Evolutionary conservation across 306 rosid genomes (phyloP).

Genomic region (Lablab purpureus): DNA sequence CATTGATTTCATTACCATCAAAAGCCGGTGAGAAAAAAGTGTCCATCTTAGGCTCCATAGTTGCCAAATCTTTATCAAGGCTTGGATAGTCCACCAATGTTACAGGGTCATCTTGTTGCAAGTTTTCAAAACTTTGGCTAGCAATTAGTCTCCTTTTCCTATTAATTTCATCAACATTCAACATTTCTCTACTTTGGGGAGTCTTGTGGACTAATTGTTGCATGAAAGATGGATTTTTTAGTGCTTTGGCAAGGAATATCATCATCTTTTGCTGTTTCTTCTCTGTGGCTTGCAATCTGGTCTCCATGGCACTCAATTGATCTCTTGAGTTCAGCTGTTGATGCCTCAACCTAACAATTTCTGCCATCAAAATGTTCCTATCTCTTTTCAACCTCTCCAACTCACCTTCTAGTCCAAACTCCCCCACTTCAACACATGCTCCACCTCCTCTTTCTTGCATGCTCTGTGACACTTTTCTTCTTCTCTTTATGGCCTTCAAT

Average conservation of each 20-base stretch:
- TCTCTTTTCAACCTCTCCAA: constrained; percentile 67
- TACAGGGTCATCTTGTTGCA: constrained; percentile 50
- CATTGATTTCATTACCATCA: constrained; percentile 53
- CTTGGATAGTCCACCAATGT: constrained; percentile 28
- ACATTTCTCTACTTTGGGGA: constrained; percentile 42
- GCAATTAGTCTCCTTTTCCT: constrained; percentile 69
- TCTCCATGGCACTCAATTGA: constrained; percentile 59
- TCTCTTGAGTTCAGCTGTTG: constrained; percentile 66
- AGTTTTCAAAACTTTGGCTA: constrained; percentile 56
- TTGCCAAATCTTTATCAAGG: constrained; percentile 47
- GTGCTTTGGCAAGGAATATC: constrained; percentile 70
- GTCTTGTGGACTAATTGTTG: constrained; percentile 52
- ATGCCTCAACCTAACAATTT: constrained; percentile 65
- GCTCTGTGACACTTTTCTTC: not conserved
- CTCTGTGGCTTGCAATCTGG: constrained; percentile 61
- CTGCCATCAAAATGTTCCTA: constrained; percentile 59
- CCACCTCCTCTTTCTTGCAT: constrained; percentile 37
- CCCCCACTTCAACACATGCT: constrained; percentile 66
- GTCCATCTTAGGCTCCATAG: not conserved
- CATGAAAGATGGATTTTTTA: constrained; percentile 57
- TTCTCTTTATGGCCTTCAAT: constrained; percentile 6
- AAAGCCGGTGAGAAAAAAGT: constrained; percentile 46
- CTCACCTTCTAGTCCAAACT: constrained; percentile 51
- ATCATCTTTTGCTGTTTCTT: constrained; percentile 69
- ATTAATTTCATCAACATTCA: constrained; percentile 50